Evolutionary conservation across 83 land plant species (phyloP).

Genomic region (Thuja plicata): DNA sequence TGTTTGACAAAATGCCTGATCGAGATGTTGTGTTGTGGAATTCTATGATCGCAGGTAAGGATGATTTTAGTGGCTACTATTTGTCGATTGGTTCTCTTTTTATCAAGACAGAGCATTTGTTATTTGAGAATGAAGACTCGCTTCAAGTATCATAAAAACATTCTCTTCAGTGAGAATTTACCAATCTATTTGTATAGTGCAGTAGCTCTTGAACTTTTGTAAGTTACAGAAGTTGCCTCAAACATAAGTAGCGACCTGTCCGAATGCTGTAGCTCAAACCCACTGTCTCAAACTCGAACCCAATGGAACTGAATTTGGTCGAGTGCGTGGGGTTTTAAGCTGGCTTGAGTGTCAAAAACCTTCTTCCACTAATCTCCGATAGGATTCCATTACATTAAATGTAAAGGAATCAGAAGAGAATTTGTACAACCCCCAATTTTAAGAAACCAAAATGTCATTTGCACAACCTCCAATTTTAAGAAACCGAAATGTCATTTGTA

Average conservation of each 20-base stretch:
- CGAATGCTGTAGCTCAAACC: neutral
- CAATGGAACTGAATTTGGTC: neutral
- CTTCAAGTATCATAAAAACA: neutral
- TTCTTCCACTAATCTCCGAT: neutral
- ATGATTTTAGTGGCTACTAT: neutral
- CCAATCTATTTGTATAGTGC: neutral
- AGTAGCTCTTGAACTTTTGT: neutral
- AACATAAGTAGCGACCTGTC: neutral
- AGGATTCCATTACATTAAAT: neutral
- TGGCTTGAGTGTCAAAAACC: neutral
- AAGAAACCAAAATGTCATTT: too few species aligned
- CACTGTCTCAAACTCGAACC: neutral
- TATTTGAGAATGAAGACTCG: neutral
- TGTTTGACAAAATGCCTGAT: conserved; percentile 1
- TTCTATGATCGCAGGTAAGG: neutral
- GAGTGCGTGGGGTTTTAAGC: neutral
- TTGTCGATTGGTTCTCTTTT: neutral
- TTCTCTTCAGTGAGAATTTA: neutral
- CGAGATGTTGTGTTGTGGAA: neutral
- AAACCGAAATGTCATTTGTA: too few species aligned
- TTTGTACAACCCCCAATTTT: neutral
- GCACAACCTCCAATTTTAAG: too few species aligned
- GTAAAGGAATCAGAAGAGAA: neutral
- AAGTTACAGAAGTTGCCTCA: neutral
- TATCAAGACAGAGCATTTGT: neutral